Base-by-base conservation (phyloP, 345 rosid genomes). In the Eutrema japonicum region DNA sequence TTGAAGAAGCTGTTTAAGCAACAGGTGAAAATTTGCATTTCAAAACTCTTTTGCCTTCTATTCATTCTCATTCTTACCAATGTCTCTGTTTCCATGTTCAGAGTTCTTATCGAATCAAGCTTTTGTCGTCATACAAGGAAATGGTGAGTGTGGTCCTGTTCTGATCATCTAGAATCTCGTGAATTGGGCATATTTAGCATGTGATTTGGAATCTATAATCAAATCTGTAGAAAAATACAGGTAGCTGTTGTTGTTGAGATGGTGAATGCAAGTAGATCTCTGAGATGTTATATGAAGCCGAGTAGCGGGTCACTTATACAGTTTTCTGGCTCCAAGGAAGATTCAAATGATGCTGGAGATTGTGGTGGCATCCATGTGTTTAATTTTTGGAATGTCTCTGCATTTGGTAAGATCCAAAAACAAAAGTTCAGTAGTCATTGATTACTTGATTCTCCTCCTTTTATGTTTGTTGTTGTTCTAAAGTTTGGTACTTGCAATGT, bases 291-390 rank as follows among this genome's bases (percentile, higher is more conserved):
- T 73, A 66, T 71, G 22, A 87, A 86, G 79, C 62, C 78, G 26
- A 55, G 70, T 61, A 74, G 58, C 57, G 85, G 91, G 66, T 82
- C 88, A 8, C 74, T 95, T 51, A 33, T 87, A 67, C 86, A 90
- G 37, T 95, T 92, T 82, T 89, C 88, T 54, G 73, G 55, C 68
- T 75, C 49, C 52, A 80, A 79, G 12, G 87, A 80, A 59, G 83
- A 87, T 72, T 59, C 48, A 9, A 80, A 78, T 36, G 97, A 92
- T 63, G 59, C 58, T 57, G 96, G 96, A 71, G 96, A 95, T 67
- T 88, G 97, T 33, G 86, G 85, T 16, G 97, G 89, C 48, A 72
- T 85, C 71, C 88, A 87, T 4, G 93, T 89, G 63, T 92, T 83
- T 72, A 63, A 72, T 55, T 88, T 91, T 82, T 84, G 56, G 82